A percentile compares a stretch with the other conserved stretches of the same genome.
These are phyloP conservation scores for Cantharellus anzutake DNA, from an alignment of 768 basidiomycete species.

Conservation along the genomic window DNA sequence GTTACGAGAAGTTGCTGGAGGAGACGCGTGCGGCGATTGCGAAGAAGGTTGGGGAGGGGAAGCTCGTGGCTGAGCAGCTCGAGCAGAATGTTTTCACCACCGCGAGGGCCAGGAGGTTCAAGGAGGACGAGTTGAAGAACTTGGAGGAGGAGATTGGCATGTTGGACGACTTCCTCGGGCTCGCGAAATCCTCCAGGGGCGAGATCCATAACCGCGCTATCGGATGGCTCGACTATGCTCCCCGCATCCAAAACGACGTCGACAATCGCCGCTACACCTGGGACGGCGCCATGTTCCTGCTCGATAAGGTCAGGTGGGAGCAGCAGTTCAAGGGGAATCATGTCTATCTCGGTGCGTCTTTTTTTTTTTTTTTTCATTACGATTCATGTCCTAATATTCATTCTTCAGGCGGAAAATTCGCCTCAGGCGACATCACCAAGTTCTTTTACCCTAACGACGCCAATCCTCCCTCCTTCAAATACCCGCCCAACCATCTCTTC, in stretches of 20 bases:
- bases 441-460: conserved; percentile 3
- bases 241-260: conserved; percentile 11
- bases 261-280: conserved; percentile 14
- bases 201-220: conserved; percentile 9
- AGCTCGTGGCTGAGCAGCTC: conserved; percentile 1
- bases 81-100: not conserved
- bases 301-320: conserved; percentile 11
- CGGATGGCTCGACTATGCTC: conserved; percentile 15
- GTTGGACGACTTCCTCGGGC: conserved; percentile 1
- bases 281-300: conserved; percentile 15
- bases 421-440: not conserved
- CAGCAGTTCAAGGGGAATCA: conserved; percentile 11
- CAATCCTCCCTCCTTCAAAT: conserved; percentile 6
- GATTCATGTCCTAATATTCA: not conserved
- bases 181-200: conserved; percentile 2
- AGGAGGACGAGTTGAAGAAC: not conserved
- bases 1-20: conserved; percentile 5
- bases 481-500: conserved; percentile 8
- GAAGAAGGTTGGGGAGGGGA: not conserved
- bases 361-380: conserved; percentile 2
- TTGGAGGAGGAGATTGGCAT: conserved; percentile 2
- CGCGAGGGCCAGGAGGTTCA: not conserved
- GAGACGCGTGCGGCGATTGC: conserved; percentile 4
- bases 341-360: conserved; percentile 14
- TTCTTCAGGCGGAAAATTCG: conserved; percentile 7